phyloP scores from a whole-genome alignment of 495 filamentous ascomycete species.

The Aspergillus campestris region DNA sequence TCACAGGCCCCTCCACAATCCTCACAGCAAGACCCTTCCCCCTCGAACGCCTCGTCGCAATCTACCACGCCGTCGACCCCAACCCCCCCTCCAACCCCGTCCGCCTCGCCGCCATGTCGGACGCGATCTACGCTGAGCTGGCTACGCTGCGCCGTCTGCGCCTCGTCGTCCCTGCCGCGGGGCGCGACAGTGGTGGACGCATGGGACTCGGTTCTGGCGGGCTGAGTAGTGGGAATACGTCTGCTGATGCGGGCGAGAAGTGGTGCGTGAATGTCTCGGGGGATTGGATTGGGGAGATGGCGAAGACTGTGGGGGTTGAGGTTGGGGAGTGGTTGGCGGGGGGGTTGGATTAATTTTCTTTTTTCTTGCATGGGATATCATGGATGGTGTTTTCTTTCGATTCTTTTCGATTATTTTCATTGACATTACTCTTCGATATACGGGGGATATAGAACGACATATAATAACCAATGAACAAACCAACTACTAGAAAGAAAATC shows the following conservation, averaged over 20 bases:
- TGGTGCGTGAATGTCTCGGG: constrained; percentile 42
- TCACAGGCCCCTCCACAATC: constrained; percentile 62
- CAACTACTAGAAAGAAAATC: too few relatives aligned
- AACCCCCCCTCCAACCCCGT: constrained; percentile 51
- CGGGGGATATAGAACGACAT: constrained; percentile 1
- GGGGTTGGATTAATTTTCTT: constrained; percentile 28
- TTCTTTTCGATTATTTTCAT: neutral
- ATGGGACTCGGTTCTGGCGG: constrained; percentile 19
- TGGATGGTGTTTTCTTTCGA: neutral
- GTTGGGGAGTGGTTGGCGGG: constrained; percentile 43
- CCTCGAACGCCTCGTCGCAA: constrained; percentile 78
- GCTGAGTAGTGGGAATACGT: constrained; percentile 30
- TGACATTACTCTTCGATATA: constrained; percentile 6
- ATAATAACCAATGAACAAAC: neutral
- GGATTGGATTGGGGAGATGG: constrained; percentile 41
- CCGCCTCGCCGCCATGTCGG: constrained; percentile 35
- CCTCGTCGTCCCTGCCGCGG: constrained; percentile 55
- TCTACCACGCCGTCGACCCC: constrained; percentile 71
- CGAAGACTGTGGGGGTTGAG: constrained; percentile 40
- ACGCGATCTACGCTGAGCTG: constrained; percentile 62
- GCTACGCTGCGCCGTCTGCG: constrained; percentile 74
- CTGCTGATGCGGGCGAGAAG: constrained; percentile 35
- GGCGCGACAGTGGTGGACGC: constrained; percentile 28
- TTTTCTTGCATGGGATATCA: neutral
- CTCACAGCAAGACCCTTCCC: constrained; percentile 72